Base-by-base conservation (phyloP, 1,284 basidiomycete genomes). In the Fomitiporia mediterranea region DNA sequence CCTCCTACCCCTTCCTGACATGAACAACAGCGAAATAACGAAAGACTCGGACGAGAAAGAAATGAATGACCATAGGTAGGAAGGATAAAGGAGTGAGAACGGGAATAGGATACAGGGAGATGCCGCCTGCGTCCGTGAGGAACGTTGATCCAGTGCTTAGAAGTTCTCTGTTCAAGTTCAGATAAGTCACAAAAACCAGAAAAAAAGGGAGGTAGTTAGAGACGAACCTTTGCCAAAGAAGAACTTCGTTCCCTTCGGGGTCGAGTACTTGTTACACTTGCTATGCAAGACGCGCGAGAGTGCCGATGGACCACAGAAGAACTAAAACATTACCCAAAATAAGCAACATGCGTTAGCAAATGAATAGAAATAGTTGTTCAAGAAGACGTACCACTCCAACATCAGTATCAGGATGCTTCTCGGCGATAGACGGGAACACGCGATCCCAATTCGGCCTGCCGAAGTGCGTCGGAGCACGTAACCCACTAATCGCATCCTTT, bases 381-480 rank as follows among this genome's bases (percentile, higher is more conserved):
- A 2, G n/a, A 19, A 55, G 21, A 63, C 62, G 42, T 68, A 85
- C 83, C 68, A 93, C 89, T 50, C 91, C 91, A 53, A 91, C 83
- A 65, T 94, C 91, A 1, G 91, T 89, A 62, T 89, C 85, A 0
- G 86, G 81, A 65, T 95, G 92, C 67, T 86, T 89, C 66, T 87
- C 82, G 1, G 75, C 77, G 51, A 95, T 80, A 7, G 83, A 84
- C 42, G 77, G 70, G 70, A 93, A 95, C 21, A 92, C 86, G 40
- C 81, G 76, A 65, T 93, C 86, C 93, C 93, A 95, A 69, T 94
- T 92, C n/a, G 92, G 92, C 56, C 93, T 74, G 23, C 92, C 93
- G 68, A 89, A 96, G 71, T 94, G 92, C n/a, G 93, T 96, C 0
- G 93, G 93, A 0, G 92, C 86, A 23, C 90, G 79, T 2, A 95